Base-by-base conservation (phyloP, 2,329 filamentous ascomycete genomes). In the Samsoniella hepiali region DNA sequence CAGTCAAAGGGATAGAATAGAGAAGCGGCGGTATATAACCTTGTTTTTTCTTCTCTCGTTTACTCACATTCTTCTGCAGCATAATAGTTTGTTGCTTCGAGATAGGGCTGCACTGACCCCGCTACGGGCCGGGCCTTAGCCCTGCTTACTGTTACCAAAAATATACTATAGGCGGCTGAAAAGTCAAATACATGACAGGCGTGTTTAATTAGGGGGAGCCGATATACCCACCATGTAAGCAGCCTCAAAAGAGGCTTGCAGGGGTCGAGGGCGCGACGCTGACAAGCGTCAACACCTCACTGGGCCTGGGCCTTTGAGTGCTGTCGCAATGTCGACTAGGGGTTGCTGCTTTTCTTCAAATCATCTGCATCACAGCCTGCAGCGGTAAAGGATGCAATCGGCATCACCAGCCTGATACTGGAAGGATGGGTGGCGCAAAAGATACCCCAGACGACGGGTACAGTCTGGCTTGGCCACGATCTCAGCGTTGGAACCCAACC, bases 401-500 rank as follows among this genome's bases (percentile, higher is more conserved):
- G 45, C 57, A 59, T 50, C 17, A 29, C 29, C 40, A 45, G 40
- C 40, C 8, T 27, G 40, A 53, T 15, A 31, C 57, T n/a, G n/a
- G 7, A 44, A 53, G 45, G 5, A 61, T 61, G 58, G 58, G 58
- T n/a, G 36, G 58, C 17, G 17, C 36, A 29, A 27, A 54, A 54
- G 13, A 44, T 10, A 29, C 27, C 7, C 27, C 32, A 10, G 58
- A 45, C n/a, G 58, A 61, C 34, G 58, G 66, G 27, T 72, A 72
- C 27, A 44, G 54, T 6, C 63, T 71, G 10, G 64, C 67, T 4
- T 70, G 58, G 63, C 67, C 67, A 1, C 47, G 44, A 1, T 68
- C 68, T 9, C 64, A 69, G 45, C 69, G 68, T n/a, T 72, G 71
- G 71, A 72, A 71, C 38, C 69, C 69, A 4, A 59, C 66, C 29